A percentile compares a stretch with the other conserved stretches of the same genome.
These are phyloP conservation scores for Lineolata rhizophorae DNA, from an alignment of 495 filamentous ascomycete species.

Conservation along the genomic window DNA sequence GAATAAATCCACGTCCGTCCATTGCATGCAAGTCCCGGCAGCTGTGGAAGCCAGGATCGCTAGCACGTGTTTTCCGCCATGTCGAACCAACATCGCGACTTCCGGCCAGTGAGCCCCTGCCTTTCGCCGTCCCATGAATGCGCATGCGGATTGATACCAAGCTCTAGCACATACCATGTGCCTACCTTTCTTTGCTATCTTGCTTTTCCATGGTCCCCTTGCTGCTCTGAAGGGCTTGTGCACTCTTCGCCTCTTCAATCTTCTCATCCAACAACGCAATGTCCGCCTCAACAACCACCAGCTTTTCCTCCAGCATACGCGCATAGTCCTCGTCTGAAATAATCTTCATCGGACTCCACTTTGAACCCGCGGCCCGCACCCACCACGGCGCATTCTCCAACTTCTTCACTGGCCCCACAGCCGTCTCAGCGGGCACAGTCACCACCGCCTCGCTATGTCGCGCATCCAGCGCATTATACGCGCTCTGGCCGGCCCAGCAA, in stretches of 20 bases:
- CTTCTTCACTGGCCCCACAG: constrained; percentile 1
- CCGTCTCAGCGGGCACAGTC: constrained; percentile 1
- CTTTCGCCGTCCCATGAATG: too few relatives aligned
- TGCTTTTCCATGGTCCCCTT: too few relatives aligned
- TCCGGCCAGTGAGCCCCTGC: too few relatives aligned
- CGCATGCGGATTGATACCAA: too few relatives aligned
- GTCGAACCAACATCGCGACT: too few relatives aligned
- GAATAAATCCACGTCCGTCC: too few relatives aligned
- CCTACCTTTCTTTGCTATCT: too few relatives aligned
- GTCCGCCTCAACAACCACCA: constrained; percentile 61
- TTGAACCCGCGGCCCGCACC: constrained; percentile 34
- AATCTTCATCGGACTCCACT: constrained; percentile 61
- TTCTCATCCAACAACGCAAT: constrained; percentile 73
- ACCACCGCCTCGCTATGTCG: constrained; percentile 11
- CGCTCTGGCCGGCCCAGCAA: constrained; percentile 34
- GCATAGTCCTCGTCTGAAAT: constrained; percentile 65
- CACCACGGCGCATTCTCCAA: constrained; percentile 8
- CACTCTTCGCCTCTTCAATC: constrained; percentile 34
- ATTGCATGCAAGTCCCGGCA: too few relatives aligned
- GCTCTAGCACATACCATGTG: too few relatives aligned
- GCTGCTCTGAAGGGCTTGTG: constrained; percentile 7
- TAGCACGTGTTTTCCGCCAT: too few relatives aligned
- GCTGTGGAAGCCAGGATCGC: too few relatives aligned
- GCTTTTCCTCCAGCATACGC: constrained; percentile 48
- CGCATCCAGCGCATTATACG: constrained; percentile 31